Conservation (phyloP, 768 basidiomycete genomes). For the Cubamyces sp. region DNA sequence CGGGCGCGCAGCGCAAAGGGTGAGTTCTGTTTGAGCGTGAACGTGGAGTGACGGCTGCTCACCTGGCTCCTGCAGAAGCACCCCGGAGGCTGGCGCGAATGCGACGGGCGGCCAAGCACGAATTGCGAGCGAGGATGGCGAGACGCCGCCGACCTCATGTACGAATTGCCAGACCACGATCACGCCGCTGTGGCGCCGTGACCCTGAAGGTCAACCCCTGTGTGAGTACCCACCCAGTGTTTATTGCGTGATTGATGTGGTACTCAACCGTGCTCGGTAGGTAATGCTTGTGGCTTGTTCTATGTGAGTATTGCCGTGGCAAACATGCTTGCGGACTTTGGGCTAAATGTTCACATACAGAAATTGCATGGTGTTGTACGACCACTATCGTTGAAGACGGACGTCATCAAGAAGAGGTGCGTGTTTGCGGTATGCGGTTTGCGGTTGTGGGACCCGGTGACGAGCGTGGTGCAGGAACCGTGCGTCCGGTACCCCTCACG, state of each 20-base stretch:
- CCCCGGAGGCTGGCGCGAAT: conserved; percentile 54
- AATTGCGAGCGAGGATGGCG: conserved; percentile 61
- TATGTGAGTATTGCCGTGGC: conserved; percentile 59
- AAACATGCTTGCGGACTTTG: background rate
- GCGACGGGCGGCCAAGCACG: conserved; percentile 37
- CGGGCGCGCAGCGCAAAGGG: conserved; percentile 50
- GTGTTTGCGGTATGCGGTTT: conserved; percentile 15
- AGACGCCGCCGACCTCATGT: conserved; percentile 79
- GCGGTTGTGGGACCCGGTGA: conserved; percentile 12
- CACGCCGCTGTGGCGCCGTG: conserved; percentile 90
- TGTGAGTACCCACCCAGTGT: conserved; percentile 53
- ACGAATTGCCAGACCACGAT: conserved; percentile 96
- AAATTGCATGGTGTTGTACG: conserved; percentile 96
- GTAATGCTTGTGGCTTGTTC: conserved; percentile 93
- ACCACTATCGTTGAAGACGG: conserved; percentile 93
- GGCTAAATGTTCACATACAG: conserved; percentile 43
- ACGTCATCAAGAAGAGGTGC: conserved; percentile 95
- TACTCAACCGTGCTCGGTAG: conserved; percentile 40
- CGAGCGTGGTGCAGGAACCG: conserved; percentile 59
- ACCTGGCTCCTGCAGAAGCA: conserved; percentile 48
- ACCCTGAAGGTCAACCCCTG: conserved; percentile 90
- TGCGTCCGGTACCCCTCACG: conserved; percentile 74
- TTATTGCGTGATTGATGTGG: conserved; percentile 17
- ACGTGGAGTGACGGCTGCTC: background rate
- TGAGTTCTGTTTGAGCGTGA: conserved; percentile 24